Conservation (phyloP, 768 basidiomycete species). For the Thelephora ganbajun region DNA sequence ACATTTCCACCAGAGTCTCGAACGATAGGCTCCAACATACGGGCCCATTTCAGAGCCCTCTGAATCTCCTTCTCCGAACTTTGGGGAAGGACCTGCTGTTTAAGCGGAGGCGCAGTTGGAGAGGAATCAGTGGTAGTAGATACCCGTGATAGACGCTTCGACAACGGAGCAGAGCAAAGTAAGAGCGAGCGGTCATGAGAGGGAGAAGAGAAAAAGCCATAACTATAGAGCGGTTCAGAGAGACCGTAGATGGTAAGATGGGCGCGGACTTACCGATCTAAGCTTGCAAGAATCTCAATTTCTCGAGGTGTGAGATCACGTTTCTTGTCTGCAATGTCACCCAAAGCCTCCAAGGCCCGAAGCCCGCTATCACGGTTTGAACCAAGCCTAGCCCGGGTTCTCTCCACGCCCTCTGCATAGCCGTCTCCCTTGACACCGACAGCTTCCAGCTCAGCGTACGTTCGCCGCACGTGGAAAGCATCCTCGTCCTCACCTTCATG, state of each 20-base stretch:
- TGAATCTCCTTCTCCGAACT: slow-evolving; percentile 43
- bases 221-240: slow-evolving; percentile 31
- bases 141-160: slow-evolving; percentile 39
- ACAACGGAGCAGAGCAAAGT: slow-evolving; percentile 46
- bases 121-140: slow-evolving; percentile 22
- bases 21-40: slow-evolving; percentile 62
- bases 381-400: slow-evolving; percentile 66
- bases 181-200: slow-evolving; percentile 77
- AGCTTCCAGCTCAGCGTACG: slow-evolving; percentile 81
- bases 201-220: slow-evolving; percentile 77
- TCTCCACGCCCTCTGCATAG: slow-evolving; percentile 86
- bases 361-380: slow-evolving; percentile 43
- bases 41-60: slow-evolving; percentile 87
- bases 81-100: slow-evolving; percentile 27
- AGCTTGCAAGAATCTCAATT: slow-evolving; percentile 48
- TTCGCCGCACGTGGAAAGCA: slow-evolving; percentile 70
- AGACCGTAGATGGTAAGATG: not conserved
- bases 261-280: slow-evolving; percentile 65
- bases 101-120: slow-evolving; percentile 28
- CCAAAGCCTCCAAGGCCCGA: slow-evolving; percentile 40
- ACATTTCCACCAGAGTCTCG: slow-evolving; percentile 72
- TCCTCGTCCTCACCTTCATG: slow-evolving; percentile 75
- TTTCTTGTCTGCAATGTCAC: slow-evolving; percentile 44
- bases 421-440: slow-evolving; percentile 93
- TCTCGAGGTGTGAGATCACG: slow-evolving; percentile 64